phyloP scores from a whole-genome alignment of 768 basidiomycete genomes.

The Hortiboletus campestris region DNA sequence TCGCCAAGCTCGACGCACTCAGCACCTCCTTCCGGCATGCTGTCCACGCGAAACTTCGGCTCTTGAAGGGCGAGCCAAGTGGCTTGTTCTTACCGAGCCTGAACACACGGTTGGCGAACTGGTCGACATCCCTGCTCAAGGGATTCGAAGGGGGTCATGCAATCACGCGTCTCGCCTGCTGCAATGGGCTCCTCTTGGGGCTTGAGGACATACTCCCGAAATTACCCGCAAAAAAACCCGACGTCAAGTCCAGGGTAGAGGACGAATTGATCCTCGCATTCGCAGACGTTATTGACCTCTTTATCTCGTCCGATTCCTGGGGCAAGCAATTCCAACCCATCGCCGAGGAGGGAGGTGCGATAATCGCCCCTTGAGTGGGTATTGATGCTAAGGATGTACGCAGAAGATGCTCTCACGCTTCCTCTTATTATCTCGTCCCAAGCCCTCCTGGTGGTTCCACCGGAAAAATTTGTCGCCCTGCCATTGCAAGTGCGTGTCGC shows the following conservation, averaged over 20 bases:
- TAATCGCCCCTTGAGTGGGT: not conserved
- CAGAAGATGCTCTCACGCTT: constrained; percentile 43
- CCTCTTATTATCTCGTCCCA: constrained; percentile 59
- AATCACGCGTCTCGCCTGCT: constrained; percentile 58
- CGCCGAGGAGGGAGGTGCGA: constrained; percentile 42
- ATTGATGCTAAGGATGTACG: constrained; percentile 7
- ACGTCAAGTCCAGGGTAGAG: constrained; percentile 48
- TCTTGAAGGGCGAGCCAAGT: constrained; percentile 29
- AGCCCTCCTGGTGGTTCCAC: constrained; percentile 53
- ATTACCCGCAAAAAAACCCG: constrained; percentile 29
- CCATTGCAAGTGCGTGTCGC: constrained; percentile 48
- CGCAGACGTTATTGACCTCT: constrained; percentile 71
- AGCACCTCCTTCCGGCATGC: constrained; percentile 31
- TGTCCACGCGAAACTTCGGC: constrained; percentile 26
- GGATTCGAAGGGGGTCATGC: constrained; percentile 69
- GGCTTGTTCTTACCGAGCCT: constrained; percentile 35
- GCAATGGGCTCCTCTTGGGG: constrained; percentile 63
- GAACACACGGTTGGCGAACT: constrained; percentile 43
- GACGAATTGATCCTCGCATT: constrained; percentile 66
- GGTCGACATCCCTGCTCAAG: constrained; percentile 50
- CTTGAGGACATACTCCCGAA: constrained; percentile 49
- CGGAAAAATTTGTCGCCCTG: constrained; percentile 55
- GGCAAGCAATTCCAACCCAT: constrained; percentile 66
- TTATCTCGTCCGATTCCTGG: constrained; percentile 49
- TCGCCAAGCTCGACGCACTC: constrained; percentile 29